These are phyloP conservation scores for Pittosporum tobira DNA, from an alignment of 129 eudicot genomes.

Conservation along the genomic window DNA sequence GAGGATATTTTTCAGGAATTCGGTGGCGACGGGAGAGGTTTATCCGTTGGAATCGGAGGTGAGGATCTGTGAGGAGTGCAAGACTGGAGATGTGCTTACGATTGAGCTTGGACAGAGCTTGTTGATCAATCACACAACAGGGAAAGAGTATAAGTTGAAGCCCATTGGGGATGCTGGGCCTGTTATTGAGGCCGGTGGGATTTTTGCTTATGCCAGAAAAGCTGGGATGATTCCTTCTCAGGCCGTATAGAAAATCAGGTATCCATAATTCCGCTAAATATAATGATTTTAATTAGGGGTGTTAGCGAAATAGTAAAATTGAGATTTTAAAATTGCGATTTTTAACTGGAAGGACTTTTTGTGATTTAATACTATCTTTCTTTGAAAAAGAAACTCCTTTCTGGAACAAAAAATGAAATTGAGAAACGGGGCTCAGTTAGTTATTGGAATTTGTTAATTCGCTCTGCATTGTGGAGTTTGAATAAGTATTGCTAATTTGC, in stretches of 20 bases:
- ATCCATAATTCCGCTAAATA: no score
- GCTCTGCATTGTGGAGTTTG: no score
- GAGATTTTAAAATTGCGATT: no score
- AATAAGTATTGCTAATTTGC: no score
- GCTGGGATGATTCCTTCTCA: conserved; percentile 79
- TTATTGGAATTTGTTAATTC: no score
- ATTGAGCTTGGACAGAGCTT: conserved; percentile 57
- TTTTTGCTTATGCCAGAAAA: conserved; percentile 82
- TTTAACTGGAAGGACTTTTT: no score
- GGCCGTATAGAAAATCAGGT: conserved; percentile 15
- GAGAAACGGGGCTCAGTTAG: no score
- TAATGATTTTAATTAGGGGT: no score
- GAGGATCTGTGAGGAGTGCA: conserved; percentile 88
- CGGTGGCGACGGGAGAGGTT: conserved; percentile 89
- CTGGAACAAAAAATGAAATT: no score
- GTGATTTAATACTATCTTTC: no score
- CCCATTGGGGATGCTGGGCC: conserved; percentile 99
- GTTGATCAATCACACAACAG: conserved; percentile 81
- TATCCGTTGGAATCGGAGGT: conserved; percentile 82
- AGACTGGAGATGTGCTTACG: conserved; percentile 76
- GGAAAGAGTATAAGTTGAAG: conserved; percentile 77
- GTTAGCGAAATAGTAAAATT: no score
- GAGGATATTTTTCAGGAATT: conserved; percentile 85
- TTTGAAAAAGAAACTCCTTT: no score
- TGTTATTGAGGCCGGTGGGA: conserved; percentile 96